Base-by-base conservation (phyloP, 2,329 filamentous ascomycete genomes). In the Volutella citrinella region DNA sequence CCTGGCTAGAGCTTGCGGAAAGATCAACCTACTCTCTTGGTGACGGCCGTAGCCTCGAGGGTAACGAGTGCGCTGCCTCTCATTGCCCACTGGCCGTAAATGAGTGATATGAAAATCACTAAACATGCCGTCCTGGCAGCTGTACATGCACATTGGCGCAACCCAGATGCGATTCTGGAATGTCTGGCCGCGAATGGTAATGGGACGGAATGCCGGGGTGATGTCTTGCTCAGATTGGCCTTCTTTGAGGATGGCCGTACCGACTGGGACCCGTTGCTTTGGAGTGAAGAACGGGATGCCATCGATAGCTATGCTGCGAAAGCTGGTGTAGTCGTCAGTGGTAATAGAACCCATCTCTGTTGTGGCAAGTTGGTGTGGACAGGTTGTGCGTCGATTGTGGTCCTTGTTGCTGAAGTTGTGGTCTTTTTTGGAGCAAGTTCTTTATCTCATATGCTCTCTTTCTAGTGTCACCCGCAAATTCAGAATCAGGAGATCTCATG, bases 61-160 rank as follows among this genome's bases (percentile, higher is more conserved):
- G 88, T 75, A 28, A 82, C 66, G n/a, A 94, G 65, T 3, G 78
- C 84, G 0, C 84, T 81, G 11, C 89, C 89, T 32, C 82, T 78
- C 41, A 82, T 70, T 15, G 86, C 74, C 47, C 87, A 88, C 40
- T 85, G 80, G 35, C 87, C 86, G 18, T n/a, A 90, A 70, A 55
- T 95, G 88, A 9, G 87, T 80, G 28, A 90, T 66, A 60, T 95
- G 87, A 76, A 81, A 95, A 56, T 83, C 73, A 2, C 84, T 89
- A 45, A 82, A 69, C 62, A 91, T 84, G 25, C 89, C 74, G 42
- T 76, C 59, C 26, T 68, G 53, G 41, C 72, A 67, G 22, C 67
- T 71, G 61, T 76, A 77, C 51, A 67, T 72, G 60, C 76, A 80
- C 74, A 81, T 79, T 40, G 76, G 76, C 32, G 71, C 67, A 30